Evolutionary conservation across 1,284 basidiomycete species (phyloP).

Genomic region (Boletus sp.): DNA sequence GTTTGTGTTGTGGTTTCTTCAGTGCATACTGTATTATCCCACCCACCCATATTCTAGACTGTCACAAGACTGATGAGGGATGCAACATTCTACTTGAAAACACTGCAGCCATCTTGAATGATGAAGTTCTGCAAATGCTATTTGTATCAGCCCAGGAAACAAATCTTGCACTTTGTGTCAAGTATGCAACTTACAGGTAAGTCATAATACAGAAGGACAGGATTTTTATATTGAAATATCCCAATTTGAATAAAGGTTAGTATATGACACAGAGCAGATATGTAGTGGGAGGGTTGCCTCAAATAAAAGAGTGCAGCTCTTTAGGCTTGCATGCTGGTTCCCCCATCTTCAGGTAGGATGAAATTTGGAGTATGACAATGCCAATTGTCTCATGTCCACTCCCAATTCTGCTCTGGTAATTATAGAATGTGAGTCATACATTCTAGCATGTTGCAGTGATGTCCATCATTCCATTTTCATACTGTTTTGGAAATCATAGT

Average conservation of each 20-base stretch:
- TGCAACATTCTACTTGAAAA: background rate
- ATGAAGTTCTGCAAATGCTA: background rate
- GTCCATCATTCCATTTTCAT: background rate
- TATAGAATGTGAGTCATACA: background rate
- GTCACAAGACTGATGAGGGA: background rate
- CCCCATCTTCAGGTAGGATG: background rate
- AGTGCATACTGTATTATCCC: background rate
- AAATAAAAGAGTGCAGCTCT: background rate
- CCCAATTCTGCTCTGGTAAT: background rate
- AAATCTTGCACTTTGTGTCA: background rate
- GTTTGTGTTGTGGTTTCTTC: background rate
- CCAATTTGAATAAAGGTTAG: background rate
- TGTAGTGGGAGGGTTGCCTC: background rate
- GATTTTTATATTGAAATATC: background rate
- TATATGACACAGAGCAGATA: background rate
- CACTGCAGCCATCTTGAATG: background rate
- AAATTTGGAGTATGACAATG: background rate
- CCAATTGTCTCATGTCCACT: background rate
- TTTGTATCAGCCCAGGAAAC: background rate
- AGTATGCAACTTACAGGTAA: background rate
- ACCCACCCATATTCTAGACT: background rate
- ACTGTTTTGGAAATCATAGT: background rate
- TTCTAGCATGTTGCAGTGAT: background rate
- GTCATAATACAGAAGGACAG: background rate
- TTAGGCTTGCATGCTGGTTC: background rate